phyloP scores from a whole-genome alignment of 2,329 filamentous ascomycete genomes.

The Phaeosphaeriaceae sp. region DNA sequence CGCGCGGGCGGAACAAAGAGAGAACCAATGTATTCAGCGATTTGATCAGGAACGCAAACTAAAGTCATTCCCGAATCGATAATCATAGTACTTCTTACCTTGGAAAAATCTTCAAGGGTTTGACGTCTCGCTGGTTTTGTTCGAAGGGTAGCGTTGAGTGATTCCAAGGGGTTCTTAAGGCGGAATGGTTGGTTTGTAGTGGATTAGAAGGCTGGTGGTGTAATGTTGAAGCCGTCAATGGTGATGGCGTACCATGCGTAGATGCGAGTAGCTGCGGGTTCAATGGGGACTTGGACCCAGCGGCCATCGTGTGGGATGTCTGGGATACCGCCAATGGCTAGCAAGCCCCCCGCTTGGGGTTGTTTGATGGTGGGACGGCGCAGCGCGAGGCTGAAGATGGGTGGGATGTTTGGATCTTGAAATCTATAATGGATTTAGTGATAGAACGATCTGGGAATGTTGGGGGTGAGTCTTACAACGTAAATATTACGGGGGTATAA shows the following conservation, averaged over 20 bases:
- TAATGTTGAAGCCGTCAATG: conserved; percentile 33
- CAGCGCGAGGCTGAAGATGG: conserved; percentile 35
- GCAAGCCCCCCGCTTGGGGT: conserved; percentile 27
- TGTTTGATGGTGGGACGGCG: conserved; percentile 15
- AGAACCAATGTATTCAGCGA: conserved; percentile 25
- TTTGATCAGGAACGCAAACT: conserved; percentile 27
- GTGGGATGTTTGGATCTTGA: conserved; percentile 12
- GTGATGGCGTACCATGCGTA: conserved; percentile 36
- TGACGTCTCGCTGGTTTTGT: too few species aligned
- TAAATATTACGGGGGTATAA: conserved; percentile 32
- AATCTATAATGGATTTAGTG: conserved; percentile 13
- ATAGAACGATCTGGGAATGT: neutral
- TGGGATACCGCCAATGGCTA: conserved; percentile 41
- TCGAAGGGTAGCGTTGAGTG: too few species aligned
- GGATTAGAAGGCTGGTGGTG: conserved; percentile 12
- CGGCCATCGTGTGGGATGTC: conserved; percentile 15
- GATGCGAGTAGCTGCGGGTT: conserved; percentile 11
- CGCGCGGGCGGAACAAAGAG: conserved; percentile 27
- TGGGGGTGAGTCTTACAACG: conserved; percentile 24
- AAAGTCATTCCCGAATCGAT: conserved; percentile 35
- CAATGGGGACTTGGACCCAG: conserved; percentile 27
- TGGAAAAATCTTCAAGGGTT: too few species aligned
- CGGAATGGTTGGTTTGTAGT: too few species aligned
- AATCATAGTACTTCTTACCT: conserved; percentile 18
- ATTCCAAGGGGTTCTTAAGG: neutral